Evolutionary conservation across 495 filamentous ascomycete genomes (phyloP), one percentile per base, ranked within the genome.

Genomic region (Talaromyces stipitatus): DNA sequence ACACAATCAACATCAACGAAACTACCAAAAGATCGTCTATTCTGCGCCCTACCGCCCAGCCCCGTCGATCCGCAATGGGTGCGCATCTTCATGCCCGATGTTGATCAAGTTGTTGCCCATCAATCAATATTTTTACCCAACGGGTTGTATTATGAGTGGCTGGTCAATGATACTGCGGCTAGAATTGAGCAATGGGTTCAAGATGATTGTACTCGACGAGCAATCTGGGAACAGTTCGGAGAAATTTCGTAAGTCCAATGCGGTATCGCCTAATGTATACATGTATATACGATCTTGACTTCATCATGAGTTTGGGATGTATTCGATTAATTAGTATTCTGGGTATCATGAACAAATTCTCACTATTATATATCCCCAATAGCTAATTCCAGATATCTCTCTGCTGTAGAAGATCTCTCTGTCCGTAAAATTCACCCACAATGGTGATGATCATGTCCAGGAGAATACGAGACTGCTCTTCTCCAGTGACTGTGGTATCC

Each of bases 391-490:
- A 82, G 3, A 75, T 27, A 46, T 87, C 79, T 41, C 90, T 77
- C 51, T 83, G 85, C 62, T 85, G 82, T 48, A 97, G 72, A 30
- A 98, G 72, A 70, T 98, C 94, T 56, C 85, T 77, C 73, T 98
- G 94, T 2, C 94, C 91, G 69, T 88, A 98, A 62, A 87, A 84
- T 70, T 96, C 91, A 61, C 91, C 94, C 36, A 88, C 86, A 26
- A 98, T 77, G 0, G 89, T 92, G 54, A 98, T 77, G 57, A 96
- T 89, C 89, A 96, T 96, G 66, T 96, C 92, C 6, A 96, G 76
- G 55, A 87, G 86, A 22, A 72, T 70, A 52, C 71, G 68, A 32
- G 62, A 69, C 54, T 72, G 72, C 33, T 63, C 64, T 8, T 54
- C 52, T 18, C 20, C 22, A 36, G 22, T 18, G 14, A 36, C 29